Conservation (phyloP, 495 filamentous ascomycete species). For the Entonaema liquescens region DNA sequence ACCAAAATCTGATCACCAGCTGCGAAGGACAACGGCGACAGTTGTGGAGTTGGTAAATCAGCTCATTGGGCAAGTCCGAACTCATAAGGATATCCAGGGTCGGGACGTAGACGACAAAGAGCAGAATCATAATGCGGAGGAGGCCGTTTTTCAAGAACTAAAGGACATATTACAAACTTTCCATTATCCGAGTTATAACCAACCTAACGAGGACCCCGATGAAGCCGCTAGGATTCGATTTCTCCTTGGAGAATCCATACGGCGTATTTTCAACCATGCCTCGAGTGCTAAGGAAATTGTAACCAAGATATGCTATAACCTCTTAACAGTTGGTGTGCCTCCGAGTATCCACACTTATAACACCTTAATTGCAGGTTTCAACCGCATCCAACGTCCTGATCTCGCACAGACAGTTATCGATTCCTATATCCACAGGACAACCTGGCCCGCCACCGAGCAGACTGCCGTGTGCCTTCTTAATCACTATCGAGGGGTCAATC, state of each 20-base stretch:
- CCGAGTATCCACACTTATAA: slow-evolving; percentile 74
- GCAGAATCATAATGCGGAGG: not conserved
- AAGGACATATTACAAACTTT: slow-evolving; percentile 5
- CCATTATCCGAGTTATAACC: slow-evolving; percentile 49
- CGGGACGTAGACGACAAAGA: slow-evolving; percentile 8
- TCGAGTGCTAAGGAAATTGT: slow-evolving; percentile 47
- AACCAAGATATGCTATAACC: slow-evolving; percentile 71
- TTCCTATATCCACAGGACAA: slow-evolving; percentile 57
- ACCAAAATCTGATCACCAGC: slow-evolving; percentile 30
- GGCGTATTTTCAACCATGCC: slow-evolving; percentile 45
- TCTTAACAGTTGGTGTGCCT: slow-evolving; percentile 64
- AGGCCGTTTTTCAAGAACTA: slow-evolving; percentile 21
- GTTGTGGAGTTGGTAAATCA: slow-evolving; percentile 41
- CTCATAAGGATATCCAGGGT: slow-evolving; percentile 3
- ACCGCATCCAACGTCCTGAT: slow-evolving; percentile 56
- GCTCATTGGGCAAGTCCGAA: slow-evolving; percentile 26
- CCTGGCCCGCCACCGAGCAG: slow-evolving; percentile 61
- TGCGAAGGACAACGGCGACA: slow-evolving; percentile 38
- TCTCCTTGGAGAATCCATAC: slow-evolving; percentile 47
- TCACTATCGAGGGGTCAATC: slow-evolving; percentile 58
- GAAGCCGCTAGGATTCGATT: slow-evolving; percentile 30
- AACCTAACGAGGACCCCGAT: slow-evolving; percentile 30
- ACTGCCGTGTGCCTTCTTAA: slow-evolving; percentile 64
- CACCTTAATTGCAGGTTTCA: slow-evolving; percentile 67
- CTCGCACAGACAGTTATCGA: slow-evolving; percentile 64